A percentile compares a stretch with the other conserved stretches of the same genome.
Evolutionary conservation across 2,329 filamentous ascomycete species (phyloP).

Genomic region (Curvularia eragrostidis): DNA sequence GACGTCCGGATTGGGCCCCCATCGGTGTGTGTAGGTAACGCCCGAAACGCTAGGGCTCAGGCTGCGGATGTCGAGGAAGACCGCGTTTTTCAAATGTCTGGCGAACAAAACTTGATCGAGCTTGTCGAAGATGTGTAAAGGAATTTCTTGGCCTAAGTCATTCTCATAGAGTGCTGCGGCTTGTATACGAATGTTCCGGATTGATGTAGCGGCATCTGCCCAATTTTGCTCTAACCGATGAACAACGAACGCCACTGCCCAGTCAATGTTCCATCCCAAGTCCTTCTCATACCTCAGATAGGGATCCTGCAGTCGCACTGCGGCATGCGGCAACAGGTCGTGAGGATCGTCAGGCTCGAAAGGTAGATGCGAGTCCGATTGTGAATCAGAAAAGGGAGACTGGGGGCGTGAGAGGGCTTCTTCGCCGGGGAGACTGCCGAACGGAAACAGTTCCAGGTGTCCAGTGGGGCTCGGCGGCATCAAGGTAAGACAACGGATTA

Average conservation of each 20-base stretch:
- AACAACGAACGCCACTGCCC: constrained; percentile 51
- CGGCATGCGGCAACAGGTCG: constrained; percentile 10
- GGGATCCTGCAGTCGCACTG: constrained; percentile 31
- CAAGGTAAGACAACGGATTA: constrained; percentile 3
- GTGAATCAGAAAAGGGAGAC: constrained; percentile 27
- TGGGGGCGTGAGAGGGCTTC: constrained; percentile 4
- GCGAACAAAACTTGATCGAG: constrained; percentile 49
- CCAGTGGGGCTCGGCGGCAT: constrained; percentile 24
- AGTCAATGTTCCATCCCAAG: constrained; percentile 52
- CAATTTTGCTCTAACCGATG: constrained; percentile 37
- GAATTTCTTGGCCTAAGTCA: constrained; percentile 30
- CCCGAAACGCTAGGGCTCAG: constrained; percentile 42
- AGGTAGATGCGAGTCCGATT: constrained; percentile 22
- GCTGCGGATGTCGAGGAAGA: constrained; percentile 43
- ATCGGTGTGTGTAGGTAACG: constrained; percentile 45
- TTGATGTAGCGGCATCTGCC: constrained; percentile 24
- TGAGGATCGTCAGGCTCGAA: constrained; percentile 6
- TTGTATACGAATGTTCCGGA: constrained; percentile 27
- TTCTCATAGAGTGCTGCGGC: constrained; percentile 25
- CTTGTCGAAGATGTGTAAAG: constrained; percentile 47
- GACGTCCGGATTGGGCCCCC: constrained; percentile 30
- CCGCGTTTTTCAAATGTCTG: constrained; percentile 47
- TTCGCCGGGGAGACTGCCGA: constrained; percentile 16
- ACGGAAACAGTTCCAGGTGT: constrained; percentile 14
- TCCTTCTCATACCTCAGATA: constrained; percentile 29